Percentiles rank a stretch among this genome's conserved stretches.
Conservation (phyloP, 257 asterid genomes). For the Capsicum baccatum region DNA sequence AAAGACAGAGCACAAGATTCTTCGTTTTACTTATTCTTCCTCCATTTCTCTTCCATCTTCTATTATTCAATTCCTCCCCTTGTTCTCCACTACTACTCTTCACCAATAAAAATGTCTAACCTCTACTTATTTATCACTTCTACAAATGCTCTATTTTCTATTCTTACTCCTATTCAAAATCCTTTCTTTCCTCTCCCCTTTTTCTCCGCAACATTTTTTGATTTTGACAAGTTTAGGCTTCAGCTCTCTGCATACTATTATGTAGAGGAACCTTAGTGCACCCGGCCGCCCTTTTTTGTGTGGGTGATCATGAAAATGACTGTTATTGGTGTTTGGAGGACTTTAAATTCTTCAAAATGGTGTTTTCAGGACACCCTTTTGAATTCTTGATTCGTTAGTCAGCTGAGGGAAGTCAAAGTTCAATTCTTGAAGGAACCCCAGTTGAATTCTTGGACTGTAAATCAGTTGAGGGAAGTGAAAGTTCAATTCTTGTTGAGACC, state of each 20-base stretch:
- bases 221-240: background rate
- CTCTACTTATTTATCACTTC: slow-evolving; percentile 38
- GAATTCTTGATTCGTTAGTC: slow-evolving; percentile 1
- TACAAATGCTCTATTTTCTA: slow-evolving; percentile 42
- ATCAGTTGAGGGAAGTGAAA: background rate
- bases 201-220: background rate
- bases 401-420: background rate
- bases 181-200: slow-evolving; percentile 62
- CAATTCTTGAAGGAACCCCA: slow-evolving; percentile 28
- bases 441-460: slow-evolving; percentile 23
- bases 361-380: slow-evolving; percentile 38
- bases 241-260: slow-evolving; percentile 22
- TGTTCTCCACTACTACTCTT: background rate
- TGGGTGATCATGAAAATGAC: background rate
- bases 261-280: no score
- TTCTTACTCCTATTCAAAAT: slow-evolving; percentile 49
- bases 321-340: slow-evolving; percentile 40
- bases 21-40: slow-evolving; percentile 41
- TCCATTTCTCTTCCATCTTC: slow-evolving; percentile 49
- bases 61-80: slow-evolving; percentile 22
- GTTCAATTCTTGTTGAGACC: background rate
- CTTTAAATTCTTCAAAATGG: slow-evolving; percentile 49
- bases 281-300: no score
- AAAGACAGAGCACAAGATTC: slow-evolving; percentile 19
- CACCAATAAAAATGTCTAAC: slow-evolving; percentile 51